Conservation (phyloP, 768 basidiomycete genomes). For the Mycena alexandri region DNA sequence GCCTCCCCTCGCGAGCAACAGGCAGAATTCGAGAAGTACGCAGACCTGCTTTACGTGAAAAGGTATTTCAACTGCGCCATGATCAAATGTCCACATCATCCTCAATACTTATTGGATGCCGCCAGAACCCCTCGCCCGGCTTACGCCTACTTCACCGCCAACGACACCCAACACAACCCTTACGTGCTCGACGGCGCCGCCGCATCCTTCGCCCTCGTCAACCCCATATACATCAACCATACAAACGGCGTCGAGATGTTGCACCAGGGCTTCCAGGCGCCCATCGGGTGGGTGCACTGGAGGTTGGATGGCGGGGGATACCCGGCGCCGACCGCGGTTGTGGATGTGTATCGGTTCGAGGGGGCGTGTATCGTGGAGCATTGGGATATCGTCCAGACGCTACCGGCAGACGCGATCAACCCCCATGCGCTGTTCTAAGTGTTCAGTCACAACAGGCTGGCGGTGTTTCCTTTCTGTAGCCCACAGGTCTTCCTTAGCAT, state of each 20-base stretch:
- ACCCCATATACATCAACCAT: constrained; percentile 1
- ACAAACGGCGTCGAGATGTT: neutral
- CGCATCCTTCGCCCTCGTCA: neutral
- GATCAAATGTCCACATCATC: too few relatives aligned
- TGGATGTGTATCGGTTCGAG: constrained; percentile 10
- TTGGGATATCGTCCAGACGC: constrained; percentile 21
- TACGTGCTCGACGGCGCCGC: constrained; percentile 6
- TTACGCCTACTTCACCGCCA: constrained; percentile 13
- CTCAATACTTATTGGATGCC: neutral
- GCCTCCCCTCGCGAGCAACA: constrained; percentile 1
- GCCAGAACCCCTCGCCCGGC: constrained; percentile 5
- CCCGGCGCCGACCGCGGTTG: constrained; percentile 5
- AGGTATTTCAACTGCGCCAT: neutral
- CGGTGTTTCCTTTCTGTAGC: too few relatives aligned
- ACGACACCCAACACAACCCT: constrained; percentile 19
- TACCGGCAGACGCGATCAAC: constrained; percentile 11
- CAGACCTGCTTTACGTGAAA: constrained; percentile 1
- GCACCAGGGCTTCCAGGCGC: constrained; percentile 13
- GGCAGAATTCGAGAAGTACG: constrained; percentile 8
- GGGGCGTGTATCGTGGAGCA: constrained; percentile 20
- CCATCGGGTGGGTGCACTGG: constrained; percentile 20
- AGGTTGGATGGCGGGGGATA: constrained; percentile 13
- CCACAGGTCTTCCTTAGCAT: too few relatives aligned
- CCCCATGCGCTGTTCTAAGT: constrained; percentile 21
- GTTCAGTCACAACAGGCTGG: too few relatives aligned